Base-by-base conservation (phyloP, 139 green algal species). In the Chlamydomonas sp. region DNA sequence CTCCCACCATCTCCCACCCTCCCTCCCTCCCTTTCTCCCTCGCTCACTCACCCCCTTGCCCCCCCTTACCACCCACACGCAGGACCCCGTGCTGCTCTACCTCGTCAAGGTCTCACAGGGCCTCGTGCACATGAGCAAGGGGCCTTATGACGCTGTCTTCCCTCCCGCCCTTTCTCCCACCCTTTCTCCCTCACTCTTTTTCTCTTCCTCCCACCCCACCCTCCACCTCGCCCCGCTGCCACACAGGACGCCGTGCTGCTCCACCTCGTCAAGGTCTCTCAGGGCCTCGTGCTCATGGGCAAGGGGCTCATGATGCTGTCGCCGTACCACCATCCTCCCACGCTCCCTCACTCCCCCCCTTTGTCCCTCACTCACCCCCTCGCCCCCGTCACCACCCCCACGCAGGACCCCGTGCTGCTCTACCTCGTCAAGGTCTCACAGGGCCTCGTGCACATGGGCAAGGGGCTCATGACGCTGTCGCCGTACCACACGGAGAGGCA, bases 71-170 rank as follows among this genome's bases (percentile, higher is more conserved):
- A n/a, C n/a, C n/a, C 97, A 98, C 83, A 95, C 93, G 85, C 98
- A 98, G 78, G 59, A 66, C 26, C 59, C 59, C 8, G 59, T 66
- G 5, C 59, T 66, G 31, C 82, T 99, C 66, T 97, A 97, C 85
- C 81, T 97, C 43, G 89, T 95, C 62, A 70, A 70, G 47, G n/a
- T 78, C 66, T 33, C 74, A 60, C 73, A 80, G 69, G 90, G 90
- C 13, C 81, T 96, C 5, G 76, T 94, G 58, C 95, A 99, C 87
- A 89, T 96, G 84, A 94, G 95, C 72, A 99, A 99, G 85, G 95
- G 95, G 30, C n/a, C 84, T 99, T 29, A 79, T 98, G 3, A 95
- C 87, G 2, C 68, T 99, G 38, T 86, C 75, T n/a, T n/a, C n/a
- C n/a, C n/a, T n/a, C n/a, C n/a, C n/a, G n/a, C n/a, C n/a, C n/a